Percentiles rank a stretch among this genome's conserved stretches.
These are phyloP conservation scores for Phalaenopsis equestris DNA, from an alignment of 106 monocot species.

Conservation along the genomic window DNA sequence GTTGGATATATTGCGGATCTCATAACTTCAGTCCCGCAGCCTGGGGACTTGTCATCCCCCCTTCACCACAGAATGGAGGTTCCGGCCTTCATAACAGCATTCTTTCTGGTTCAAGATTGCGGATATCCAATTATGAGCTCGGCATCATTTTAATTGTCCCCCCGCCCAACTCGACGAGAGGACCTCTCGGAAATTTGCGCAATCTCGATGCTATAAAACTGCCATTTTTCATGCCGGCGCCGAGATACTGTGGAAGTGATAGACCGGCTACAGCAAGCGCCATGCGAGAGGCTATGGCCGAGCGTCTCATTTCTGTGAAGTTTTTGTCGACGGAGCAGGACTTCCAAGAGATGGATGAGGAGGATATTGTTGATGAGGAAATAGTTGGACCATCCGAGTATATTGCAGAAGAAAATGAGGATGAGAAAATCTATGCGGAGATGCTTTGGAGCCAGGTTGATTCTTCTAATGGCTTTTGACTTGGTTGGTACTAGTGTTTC, in stretches of 20 bases:
- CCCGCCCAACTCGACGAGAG: conserved; percentile 10
- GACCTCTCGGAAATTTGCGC: conserved; percentile 1
- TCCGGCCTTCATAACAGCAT: background rate
- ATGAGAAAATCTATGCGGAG: conserved; percentile 82
- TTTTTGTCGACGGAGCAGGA: background rate
- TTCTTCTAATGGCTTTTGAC: conserved; percentile 32
- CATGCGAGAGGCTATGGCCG: conserved; percentile 58
- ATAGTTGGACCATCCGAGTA: conserved; percentile 14
- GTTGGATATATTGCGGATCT: conserved; percentile 85
- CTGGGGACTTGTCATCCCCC: conserved; percentile 46
- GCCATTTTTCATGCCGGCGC: conserved; percentile 76
- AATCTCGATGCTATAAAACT: conserved; percentile 47
- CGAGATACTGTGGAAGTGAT: conserved; percentile 47
- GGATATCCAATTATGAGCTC: conserved; percentile 86
- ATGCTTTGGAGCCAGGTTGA: conserved; percentile 86
- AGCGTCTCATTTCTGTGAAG: background rate
- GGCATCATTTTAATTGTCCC: conserved; percentile 55
- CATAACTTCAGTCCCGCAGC: conserved; percentile 97
- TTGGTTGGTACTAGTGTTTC: too few relatives aligned
- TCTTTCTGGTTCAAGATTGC: conserved; percentile 20
- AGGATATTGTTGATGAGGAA: conserved; percentile 35
- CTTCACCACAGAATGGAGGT: conserved; percentile 16
- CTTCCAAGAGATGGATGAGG: conserved; percentile 30
- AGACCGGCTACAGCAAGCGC: conserved; percentile 66
- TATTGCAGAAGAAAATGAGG: conserved; percentile 49